Evolutionary conservation across 2,329 filamentous ascomycete genomes (phyloP).

Genomic region (Knufia petricola): DNA sequence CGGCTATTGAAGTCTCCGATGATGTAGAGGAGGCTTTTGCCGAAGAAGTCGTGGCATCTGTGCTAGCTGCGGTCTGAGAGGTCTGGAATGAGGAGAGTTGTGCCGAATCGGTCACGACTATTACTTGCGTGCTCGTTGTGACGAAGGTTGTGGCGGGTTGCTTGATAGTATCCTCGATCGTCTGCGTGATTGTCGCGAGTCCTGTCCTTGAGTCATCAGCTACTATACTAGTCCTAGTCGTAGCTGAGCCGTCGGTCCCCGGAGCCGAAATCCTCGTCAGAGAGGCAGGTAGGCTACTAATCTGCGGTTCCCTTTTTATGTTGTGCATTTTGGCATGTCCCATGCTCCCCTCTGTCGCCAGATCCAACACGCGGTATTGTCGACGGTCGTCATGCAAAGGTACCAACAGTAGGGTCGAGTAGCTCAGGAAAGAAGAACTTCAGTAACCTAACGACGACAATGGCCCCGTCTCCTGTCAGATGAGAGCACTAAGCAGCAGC

Average conservation of each 20-base stretch:
- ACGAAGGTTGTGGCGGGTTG: conserved; percentile 11
- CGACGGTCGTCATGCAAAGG: not conserved
- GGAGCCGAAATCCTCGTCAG: not conserved
- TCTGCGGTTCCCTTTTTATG: conserved; percentile 5
- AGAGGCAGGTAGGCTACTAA: not conserved
- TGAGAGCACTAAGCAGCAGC: not conserved
- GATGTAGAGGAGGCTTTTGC: conserved; percentile 32
- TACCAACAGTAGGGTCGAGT: not conserved
- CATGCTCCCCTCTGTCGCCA: conserved; percentile 1
- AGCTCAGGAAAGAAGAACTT: not conserved
- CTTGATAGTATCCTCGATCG: conserved; percentile 11
- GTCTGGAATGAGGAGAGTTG: conserved; percentile 19
- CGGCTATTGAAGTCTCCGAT: conserved; percentile 31
- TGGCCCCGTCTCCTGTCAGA: not conserved
- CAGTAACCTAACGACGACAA: not conserved
- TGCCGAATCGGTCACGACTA: conserved; percentile 16
- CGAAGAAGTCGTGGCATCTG: conserved; percentile 18
- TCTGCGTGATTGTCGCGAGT: conserved; percentile 17
- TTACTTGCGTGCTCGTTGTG: conserved; percentile 11
- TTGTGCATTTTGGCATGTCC: conserved; percentile 5
- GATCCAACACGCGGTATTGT: not conserved
- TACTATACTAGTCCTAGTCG: conserved; percentile 11
- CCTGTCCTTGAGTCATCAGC: conserved; percentile 12
- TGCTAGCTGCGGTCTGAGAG: conserved; percentile 8
- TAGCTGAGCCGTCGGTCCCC: conserved; percentile 10